Percentiles rank a stretch among this genome's conserved stretches.
phyloP scores from a whole-genome alignment of 2,329 filamentous ascomycete genomes.

The Rhytidhysteron rufulum region DNA sequence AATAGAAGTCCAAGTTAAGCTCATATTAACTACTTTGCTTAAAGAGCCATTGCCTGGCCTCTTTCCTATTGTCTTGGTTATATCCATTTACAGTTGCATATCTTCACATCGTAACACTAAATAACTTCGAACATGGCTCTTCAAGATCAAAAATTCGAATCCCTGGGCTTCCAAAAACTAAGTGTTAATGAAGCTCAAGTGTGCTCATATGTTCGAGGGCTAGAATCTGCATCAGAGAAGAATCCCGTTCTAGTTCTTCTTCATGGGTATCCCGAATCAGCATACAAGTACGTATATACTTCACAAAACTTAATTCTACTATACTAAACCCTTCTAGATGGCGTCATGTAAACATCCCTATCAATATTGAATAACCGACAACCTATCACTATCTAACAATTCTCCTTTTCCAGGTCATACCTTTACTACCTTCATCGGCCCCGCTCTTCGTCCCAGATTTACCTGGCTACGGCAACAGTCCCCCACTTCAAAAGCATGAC shows the following conservation, averaged over 20 bases:
- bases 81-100: too few relatives aligned
- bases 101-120: too few relatives aligned
- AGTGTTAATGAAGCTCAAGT: conserved; percentile 24
- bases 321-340: conserved; percentile 15
- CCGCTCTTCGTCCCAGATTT: conserved; percentile 30
- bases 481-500: conserved; percentile 21
- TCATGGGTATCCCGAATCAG: conserved; percentile 31
- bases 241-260: conserved; percentile 29
- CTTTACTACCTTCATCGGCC: conserved; percentile 19
- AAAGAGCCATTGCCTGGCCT: too few relatives aligned
- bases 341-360: conserved; percentile 18
- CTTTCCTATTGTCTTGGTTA: too few relatives aligned
- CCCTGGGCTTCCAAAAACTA: conserved; percentile 22
- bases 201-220: conserved; percentile 20
- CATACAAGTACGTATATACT: conserved; percentile 18
- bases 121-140: too few relatives aligned
- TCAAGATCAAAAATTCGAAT: conserved; percentile 26
- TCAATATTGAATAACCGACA: too few relatives aligned
- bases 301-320: neutral
- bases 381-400: neutral
- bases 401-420: conserved; percentile 15
- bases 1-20: too few relatives aligned
- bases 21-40: too few relatives aligned
- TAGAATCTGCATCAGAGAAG: conserved; percentile 18
- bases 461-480: conserved; percentile 28